Evolutionary conservation across 2,329 filamentous ascomycete genomes (phyloP), one percentile per base, ranked within the genome.

Genomic region (Ophiostoma sp.): DNA sequence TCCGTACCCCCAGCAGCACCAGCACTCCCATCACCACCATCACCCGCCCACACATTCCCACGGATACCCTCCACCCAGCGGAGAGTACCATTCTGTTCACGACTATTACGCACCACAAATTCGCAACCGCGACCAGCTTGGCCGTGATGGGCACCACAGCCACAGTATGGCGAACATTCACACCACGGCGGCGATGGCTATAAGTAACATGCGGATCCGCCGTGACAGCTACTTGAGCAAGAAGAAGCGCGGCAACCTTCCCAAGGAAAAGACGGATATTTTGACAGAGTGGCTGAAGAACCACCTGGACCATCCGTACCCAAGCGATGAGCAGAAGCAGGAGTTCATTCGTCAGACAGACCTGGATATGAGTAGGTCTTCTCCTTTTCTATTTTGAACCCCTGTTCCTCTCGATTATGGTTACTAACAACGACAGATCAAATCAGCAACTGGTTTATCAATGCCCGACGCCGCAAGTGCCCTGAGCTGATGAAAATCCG

Each of bases 201-300:
- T 54, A 1, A 54, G 23, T 20, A 23, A 15, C 54, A 60, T 20
- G 11, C 60, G 17, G 31, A 13, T 4, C 31, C 60, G 62, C 17
- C 33, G 33, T 6, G 35, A 23, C 7, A 39, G 62, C 62, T 36
- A 36, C 62, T 83, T 83, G 2, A 57, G 27, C 74, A 81, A 86
- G 41, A 89, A 87, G 77, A 84, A 93, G 68, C 85, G 93, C 54
- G 93, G 93, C 1, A 97, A 97, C 76, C 83, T 97, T 3, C 93
- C 93, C n/a, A 96, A 96, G 77, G 90, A 93, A 69, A 92, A 92
- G 0, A 97, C 93, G 0, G 91, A 94, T 77, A 89, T 91, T 74
- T 83, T 97, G 57, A 87, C 91, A 69, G 83, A 86, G 0, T 97
- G 93, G 93, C 94, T 96, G 74, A 80, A 89, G 68, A 84, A 84